Evolutionary conservation across 1,284 basidiomycete genomes (phyloP), one percentile per base, ranked within the genome.

Genomic region (Fomitopsis palustris): DNA sequence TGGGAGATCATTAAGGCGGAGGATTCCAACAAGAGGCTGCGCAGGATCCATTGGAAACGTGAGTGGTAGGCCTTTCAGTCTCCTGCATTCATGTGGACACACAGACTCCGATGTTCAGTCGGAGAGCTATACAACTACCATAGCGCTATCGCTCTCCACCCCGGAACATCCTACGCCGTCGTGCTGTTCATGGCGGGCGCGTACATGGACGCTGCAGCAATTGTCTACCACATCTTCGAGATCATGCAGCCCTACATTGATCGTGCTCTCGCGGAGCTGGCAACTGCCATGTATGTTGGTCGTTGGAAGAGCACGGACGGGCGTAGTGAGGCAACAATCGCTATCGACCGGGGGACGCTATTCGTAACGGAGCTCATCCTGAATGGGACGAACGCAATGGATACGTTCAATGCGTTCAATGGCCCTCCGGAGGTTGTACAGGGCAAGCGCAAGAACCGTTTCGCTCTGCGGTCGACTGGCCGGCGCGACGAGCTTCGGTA

Each of bases 121-220:
- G 80, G 82, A 17, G 78, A 76, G 42, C 65, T 82, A 37, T 71
- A 70, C 0, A 77, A 78, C 2, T 78, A 78, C 59, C 78, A 82
- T 58, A 71, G 76, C 0, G 74, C 75, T 41, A 74, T 82, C 58
- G 74, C 73, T 10, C 61, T 84, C 53, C 73, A 79, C 56, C 79
- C 79, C 2, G 75, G 75, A n/a, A 74, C 75, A 25, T 76, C 75
- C 0, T 81, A 78, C 54, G 81, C 80, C 0, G 71, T 83, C 51
- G 70, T 81, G 38, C 71, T 82, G 0, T 74, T 84, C 41, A 66
- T 78, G 55, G 76, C 78, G 0, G 80, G 78, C 3, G 72, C 67
- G 17, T 76, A 77, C 56, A 65, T 69, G 8, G 74, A 79, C 58
- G 71, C 77, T 1, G 64, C 64, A 17, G 65, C 64, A 38, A 67